Evolutionary conservation across 2,329 filamentous ascomycete genomes (phyloP), one percentile per base, ranked within the genome.

Genomic region (Botryotinia narcissicola): DNA sequence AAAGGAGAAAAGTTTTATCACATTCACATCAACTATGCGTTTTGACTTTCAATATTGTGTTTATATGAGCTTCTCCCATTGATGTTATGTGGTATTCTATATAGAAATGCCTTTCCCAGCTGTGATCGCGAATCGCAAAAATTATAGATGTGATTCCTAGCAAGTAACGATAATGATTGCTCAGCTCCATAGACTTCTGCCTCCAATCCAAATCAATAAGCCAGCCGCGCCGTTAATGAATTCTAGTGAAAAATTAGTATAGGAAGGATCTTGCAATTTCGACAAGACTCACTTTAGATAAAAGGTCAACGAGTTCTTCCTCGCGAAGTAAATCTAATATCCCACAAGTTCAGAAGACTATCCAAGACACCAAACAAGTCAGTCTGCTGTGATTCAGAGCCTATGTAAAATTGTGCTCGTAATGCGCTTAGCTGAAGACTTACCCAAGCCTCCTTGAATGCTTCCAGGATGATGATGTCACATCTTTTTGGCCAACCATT

Each of bases 21-120:
- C 9, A 32, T 29, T 40, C 48, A 42, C 7, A 6, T 29, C 48
- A 42, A 9, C 1, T 6, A 22, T 16, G 48, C 9, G 9, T 20
- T 40, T 14, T 5, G 9, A 29, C 18, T 14, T 12, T 22, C n/a
- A 9, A 42, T 4, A 22, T 0, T 12, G 2, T 4, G 0, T 3
- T 9, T 57, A 8, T 9, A 20, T 22, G 25, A 32, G 22, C 9
- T 42, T 57, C 40, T 68, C 5, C 20, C 16, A 12, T 16, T 32
- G 10, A 29, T 9, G 0, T 4, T 18, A n/a, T 10, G 16, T 40
- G 16, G 5, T n/a, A 40, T 29, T 42, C 8, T 42, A 14, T 62
- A 29, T 18, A 62, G n/a, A n/a, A 48, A 4, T 40, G 18, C 32
- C 25, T 40, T 51, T 67, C 32, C 4, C 35, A 37, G n/a, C 32